These are phyloP conservation scores for Claviceps arundinis DNA, from an alignment of 2,329 filamentous ascomycete genomes.

Conservation along the genomic window DNA sequence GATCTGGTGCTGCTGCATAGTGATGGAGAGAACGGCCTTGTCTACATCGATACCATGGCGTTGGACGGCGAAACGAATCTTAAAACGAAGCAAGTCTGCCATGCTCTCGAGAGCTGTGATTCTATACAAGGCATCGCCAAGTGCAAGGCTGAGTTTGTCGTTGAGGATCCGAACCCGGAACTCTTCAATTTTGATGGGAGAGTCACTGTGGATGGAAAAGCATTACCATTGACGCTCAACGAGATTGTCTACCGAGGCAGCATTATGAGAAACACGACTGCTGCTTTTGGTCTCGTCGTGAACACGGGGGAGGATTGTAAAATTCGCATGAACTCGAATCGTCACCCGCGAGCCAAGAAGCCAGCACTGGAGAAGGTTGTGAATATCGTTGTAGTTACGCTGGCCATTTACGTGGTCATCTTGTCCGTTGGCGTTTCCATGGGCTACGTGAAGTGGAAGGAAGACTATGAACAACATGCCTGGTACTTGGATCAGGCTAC, in stretches of 20 bases:
- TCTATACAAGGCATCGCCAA: constrained; percentile 39
- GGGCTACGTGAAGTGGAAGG: constrained; percentile 68
- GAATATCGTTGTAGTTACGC: constrained; percentile 69
- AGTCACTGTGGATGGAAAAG: constrained; percentile 43
- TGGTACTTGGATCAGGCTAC: constrained; percentile 64
- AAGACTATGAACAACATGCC: constrained; percentile 49
- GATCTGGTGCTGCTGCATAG: constrained; percentile 72
- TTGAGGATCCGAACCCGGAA: constrained; percentile 67
- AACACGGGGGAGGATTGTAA: constrained; percentile 88
- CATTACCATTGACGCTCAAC: constrained; percentile 58
- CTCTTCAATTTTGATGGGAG: constrained; percentile 66
- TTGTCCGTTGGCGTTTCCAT: constrained; percentile 72
- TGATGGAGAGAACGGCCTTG: constrained; percentile 62
- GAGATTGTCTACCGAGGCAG: constrained; percentile 82
- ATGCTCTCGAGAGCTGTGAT: constrained; percentile 44
- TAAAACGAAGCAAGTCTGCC: constrained; percentile 59
- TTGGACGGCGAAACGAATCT: constrained; percentile 73
- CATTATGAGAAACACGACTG: constrained; percentile 65
- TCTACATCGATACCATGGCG: constrained; percentile 77
- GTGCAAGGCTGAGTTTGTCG: constrained; percentile 49
- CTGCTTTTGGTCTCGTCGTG: constrained; percentile 64
- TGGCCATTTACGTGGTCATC: constrained; percentile 66
- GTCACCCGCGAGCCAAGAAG: constrained; percentile 73
- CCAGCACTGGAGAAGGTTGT: constrained; percentile 63
- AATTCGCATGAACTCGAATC: constrained; percentile 84